Evolutionary conservation across 257 asterid species (phyloP), one percentile per base, ranked within the genome.

Genomic region (Galeopsis tetrahit): DNA sequence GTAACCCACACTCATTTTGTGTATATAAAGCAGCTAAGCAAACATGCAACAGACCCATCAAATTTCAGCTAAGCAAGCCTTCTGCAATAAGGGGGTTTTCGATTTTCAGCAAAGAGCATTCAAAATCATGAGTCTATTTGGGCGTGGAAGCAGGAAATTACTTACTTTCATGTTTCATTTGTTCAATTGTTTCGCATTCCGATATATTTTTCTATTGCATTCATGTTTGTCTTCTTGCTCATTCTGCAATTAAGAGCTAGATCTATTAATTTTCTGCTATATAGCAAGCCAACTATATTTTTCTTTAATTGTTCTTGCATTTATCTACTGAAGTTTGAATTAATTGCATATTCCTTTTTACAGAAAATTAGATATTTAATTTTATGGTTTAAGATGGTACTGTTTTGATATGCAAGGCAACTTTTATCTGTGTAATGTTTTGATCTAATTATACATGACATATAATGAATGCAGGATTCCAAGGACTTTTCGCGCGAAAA

Each of bases 81-180:
- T 13, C 11, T 44, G 51, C 51, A 44, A 21, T 21, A 21, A 32
- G 17, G 31, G 56, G 60, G 43, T 40, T 21, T 42, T 71, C 68
- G 14, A 33, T 17, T 35, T 28, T 71, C 70, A 32, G 5, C 49
- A 39, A 3, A 75, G 21, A 4, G 31, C 14, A 9, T 49, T 49
- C 28, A 5, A n/a, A 49, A 76, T 58, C 69, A 85, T 82, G 91
- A 85, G 84, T 73, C 80, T 76, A 36, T 77, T 79, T 36, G 91
- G 84, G n/a, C 71, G 78, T 46, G 91, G 89, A 68, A 84, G 59
- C 82, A 82, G 86, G 91, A 70, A 82, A 72, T 48, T 52, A 33
- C 35, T 46, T 70, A 7, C 36, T 13, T 58, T n/a, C 44, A 4
- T 14, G 5, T 52, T 2, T 13, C 61, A 4, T 55, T 69, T 33